These are phyloP conservation scores for Ophioceras dolichostomum DNA, from an alignment of 2,329 filamentous ascomycete species.

Conservation along the genomic window DNA sequence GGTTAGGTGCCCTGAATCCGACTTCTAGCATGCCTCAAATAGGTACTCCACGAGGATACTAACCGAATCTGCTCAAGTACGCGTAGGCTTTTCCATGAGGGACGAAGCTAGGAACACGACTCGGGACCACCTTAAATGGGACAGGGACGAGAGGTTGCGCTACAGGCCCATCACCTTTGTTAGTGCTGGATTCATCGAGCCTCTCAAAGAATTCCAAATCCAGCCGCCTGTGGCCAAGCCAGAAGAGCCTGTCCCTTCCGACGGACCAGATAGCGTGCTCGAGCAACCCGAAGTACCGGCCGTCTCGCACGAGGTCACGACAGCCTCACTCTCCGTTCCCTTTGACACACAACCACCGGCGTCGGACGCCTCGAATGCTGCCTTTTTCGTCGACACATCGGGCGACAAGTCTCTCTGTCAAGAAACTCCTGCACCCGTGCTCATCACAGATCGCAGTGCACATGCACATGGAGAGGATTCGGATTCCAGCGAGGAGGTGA, in stretches of 20 bases:
- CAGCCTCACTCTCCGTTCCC: too few relatives aligned
- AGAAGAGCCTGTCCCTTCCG: background rate
- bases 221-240: background rate
- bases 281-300: too few relatives aligned
- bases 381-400: conserved; percentile 3
- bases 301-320: too few relatives aligned
- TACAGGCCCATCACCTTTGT: conserved; percentile 37
- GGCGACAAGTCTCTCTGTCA: conserved; percentile 1
- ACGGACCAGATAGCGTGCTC: too few relatives aligned
- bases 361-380: background rate
- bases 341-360: too few relatives aligned
- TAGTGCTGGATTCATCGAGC: conserved; percentile 39
- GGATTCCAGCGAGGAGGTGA: conserved; percentile 61
- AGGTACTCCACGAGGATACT: conserved; percentile 6
- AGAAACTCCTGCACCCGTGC: conserved; percentile 5
- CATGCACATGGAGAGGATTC: conserved; percentile 14
- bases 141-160: conserved; percentile 28
- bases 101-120: conserved; percentile 39
- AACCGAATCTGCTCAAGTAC: background rate
- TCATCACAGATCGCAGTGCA: background rate
- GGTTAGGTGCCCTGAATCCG: background rate
- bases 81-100: conserved; percentile 25
- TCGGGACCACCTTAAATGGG: conserved; percentile 28
- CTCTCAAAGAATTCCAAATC: conserved; percentile 24
- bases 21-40: background rate